Conservation (phyloP, 2,329 filamentous ascomycete genomes). For the Scedosporium minutisporum region DNA sequence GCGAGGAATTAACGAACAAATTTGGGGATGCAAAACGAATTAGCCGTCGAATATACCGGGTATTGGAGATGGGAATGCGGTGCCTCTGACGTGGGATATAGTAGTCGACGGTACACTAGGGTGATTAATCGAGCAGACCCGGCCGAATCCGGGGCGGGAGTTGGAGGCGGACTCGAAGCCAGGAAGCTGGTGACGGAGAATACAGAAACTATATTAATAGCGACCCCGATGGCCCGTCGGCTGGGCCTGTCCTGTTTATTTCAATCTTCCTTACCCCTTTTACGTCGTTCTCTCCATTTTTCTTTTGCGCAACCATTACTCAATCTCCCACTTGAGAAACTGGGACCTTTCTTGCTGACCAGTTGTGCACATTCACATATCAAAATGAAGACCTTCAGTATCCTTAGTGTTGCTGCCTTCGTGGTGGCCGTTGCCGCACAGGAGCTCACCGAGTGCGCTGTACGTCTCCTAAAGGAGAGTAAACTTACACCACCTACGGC, state of each 20-base stretch:
- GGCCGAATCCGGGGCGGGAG: not conserved
- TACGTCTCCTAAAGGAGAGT: not conserved
- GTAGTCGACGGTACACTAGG: not conserved
- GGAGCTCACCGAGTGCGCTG: conserved; percentile 1
- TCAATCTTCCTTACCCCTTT: not conserved
- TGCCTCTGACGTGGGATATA: not conserved
- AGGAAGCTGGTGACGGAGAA: not conserved
- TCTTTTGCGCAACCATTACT: not conserved
- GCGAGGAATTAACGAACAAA: not conserved
- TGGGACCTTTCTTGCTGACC: too few relatives aligned
- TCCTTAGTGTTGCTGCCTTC: not conserved
- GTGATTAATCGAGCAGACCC: not conserved
- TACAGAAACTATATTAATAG: not conserved
- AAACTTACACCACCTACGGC: too few relatives aligned
- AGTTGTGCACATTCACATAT: not conserved
- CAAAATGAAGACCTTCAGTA: not conserved
- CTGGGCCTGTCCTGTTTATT: not conserved
- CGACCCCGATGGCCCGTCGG: not conserved
- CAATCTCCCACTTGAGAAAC: not conserved
- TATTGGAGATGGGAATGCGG: not conserved
- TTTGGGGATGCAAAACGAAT: not conserved
- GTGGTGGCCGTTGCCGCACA: not conserved
- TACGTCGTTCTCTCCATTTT: not conserved
- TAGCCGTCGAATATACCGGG: not conserved
- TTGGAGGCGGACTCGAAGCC: not conserved